Conservation (phyloP, 106 monocot genomes). For the Acorus gramineus region DNA sequence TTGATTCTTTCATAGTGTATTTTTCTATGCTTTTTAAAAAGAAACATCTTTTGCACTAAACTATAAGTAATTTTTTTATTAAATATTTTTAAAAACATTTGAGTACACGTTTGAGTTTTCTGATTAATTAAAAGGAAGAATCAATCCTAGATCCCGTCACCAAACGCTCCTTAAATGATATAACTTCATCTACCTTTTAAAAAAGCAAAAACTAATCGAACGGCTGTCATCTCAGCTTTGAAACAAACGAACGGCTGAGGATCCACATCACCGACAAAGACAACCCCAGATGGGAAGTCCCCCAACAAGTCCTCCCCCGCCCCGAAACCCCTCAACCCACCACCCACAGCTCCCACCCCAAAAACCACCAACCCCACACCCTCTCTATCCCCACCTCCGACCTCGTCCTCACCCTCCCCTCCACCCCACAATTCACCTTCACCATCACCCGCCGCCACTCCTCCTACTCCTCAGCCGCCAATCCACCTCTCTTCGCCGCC, state of each 20-base stretch:
- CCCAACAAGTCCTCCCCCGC: constrained; percentile 29
- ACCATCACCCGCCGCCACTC: constrained; percentile 39
- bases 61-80: too few species aligned
- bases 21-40: too few species aligned
- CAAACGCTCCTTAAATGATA: too few species aligned
- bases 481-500: constrained; percentile 2
- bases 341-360: neutral
- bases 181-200: neutral
- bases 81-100: too few species aligned
- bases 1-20: too few species aligned
- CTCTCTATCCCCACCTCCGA: constrained; percentile 26
- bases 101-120: too few species aligned
- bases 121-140: too few species aligned
- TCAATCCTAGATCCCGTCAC: too few species aligned
- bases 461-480: constrained; percentile 25
- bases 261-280: constrained; percentile 43
- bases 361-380: neutral
- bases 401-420: constrained; percentile 31
- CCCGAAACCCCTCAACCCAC: neutral
- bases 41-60: too few species aligned
- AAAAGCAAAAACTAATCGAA: neutral
- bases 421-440: constrained; percentile 27
- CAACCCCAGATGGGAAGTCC: constrained; percentile 44
- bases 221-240: constrained; percentile 20
- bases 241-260: constrained; percentile 39